Evolutionary conservation across 1,139 yeast genomes (phyloP).

Genomic region (Saccharomyces pastorianus): DNA sequence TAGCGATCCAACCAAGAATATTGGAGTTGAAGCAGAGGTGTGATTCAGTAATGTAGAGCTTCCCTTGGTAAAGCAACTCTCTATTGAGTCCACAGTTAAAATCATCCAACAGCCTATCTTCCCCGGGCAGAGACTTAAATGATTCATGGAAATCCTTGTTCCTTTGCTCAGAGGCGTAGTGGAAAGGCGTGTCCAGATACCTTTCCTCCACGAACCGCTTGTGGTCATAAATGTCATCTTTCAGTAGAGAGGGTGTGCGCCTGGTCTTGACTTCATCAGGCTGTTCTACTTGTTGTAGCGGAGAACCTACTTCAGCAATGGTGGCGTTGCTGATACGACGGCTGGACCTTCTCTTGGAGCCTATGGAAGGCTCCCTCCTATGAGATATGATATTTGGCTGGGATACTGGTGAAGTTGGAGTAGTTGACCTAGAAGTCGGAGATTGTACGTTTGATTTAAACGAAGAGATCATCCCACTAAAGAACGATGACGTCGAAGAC

Average conservation of each 20-base stretch:
- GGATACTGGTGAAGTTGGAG: constrained; percentile 9
- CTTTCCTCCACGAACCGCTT: constrained; percentile 36
- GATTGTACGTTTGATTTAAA: constrained; percentile 6
- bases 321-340: constrained; percentile 5
- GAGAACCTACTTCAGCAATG: constrained; percentile 1
- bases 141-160: constrained; percentile 73
- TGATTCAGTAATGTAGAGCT: constrained; percentile 73
- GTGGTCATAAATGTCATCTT: constrained; percentile 24
- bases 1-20: constrained; percentile 87
- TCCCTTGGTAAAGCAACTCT: constrained; percentile 87
- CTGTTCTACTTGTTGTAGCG: constrained; percentile 5
- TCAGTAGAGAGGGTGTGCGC: background rate
- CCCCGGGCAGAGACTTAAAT: constrained; percentile 59
- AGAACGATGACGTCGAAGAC: constrained; percentile 8
- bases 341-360: constrained; percentile 5
- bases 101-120: constrained; percentile 76
- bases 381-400: constrained; percentile 13
- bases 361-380: constrained; percentile 12
- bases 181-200: constrained; percentile 37
- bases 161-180: constrained; percentile 60
- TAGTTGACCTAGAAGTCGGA: background rate
- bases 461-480: constrained; percentile 15
- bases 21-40: constrained; percentile 87
- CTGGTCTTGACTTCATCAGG: constrained; percentile 9
- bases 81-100: constrained; percentile 85